Percentiles rank a stretch among this genome's conserved stretches.
Conservation (phyloP, 2,329 filamentous ascomycete genomes). For the Pseudogymnoascus sp. region DNA sequence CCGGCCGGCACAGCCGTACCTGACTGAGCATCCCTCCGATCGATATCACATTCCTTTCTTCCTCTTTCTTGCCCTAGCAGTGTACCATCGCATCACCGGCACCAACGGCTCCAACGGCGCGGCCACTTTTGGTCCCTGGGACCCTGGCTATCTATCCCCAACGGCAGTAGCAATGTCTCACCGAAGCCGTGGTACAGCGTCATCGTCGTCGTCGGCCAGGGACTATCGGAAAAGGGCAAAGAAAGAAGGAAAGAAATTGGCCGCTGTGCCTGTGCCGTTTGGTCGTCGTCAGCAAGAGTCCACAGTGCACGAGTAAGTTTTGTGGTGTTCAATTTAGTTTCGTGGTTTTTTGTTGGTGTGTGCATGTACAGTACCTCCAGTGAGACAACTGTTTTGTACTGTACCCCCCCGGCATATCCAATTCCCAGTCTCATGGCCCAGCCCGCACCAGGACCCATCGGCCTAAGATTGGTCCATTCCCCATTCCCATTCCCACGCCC, state of each 20-base stretch:
- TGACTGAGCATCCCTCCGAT: too few relatives aligned
- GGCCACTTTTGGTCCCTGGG: not conserved
- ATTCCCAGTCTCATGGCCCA: not conserved
- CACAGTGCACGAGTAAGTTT: not conserved
- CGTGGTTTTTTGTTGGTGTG: not conserved
- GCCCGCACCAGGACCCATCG: not conserved
- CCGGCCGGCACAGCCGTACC: too few relatives aligned
- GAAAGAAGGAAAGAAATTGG: not conserved
- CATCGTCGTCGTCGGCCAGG: too few relatives aligned
- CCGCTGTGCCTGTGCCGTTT: not conserved
- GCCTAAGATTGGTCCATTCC: not conserved
- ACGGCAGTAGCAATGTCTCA: not conserved
- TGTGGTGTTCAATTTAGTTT: not conserved
- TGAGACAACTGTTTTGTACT: not conserved
- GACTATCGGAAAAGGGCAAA: not conserved
- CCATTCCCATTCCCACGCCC: too few relatives aligned
- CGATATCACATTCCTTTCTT: not conserved
- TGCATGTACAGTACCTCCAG: not conserved
- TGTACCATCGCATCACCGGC: not conserved
- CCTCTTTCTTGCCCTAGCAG: not conserved
- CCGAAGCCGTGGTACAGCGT: not conserved
- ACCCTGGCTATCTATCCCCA: not conserved
- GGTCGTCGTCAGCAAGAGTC: not conserved
- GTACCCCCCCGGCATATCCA: too few relatives aligned
- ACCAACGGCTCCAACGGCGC: not conserved